Evolutionary conservation across 116 monocot species (phyloP).

Genomic region (Iris pallida): DNA sequence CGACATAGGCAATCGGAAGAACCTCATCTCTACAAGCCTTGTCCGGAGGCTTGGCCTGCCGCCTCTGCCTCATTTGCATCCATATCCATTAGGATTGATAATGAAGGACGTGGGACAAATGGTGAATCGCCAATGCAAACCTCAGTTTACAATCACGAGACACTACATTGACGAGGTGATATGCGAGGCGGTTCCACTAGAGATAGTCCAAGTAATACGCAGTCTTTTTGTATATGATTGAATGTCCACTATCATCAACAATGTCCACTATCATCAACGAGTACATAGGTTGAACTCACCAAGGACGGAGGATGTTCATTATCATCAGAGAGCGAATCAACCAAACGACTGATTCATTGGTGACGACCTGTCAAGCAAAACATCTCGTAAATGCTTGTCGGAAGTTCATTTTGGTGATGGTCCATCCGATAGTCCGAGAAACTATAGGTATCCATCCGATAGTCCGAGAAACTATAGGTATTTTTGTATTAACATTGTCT

Average conservation of each 20-base stretch:
- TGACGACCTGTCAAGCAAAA: background rate
- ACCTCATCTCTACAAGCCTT: too few species aligned
- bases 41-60: background rate
- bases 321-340: background rate
- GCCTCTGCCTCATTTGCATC: background rate
- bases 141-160: too few species aligned
- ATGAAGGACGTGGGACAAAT: background rate
- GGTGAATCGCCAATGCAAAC: too few species aligned
- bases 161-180: background rate
- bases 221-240: conserved; percentile 4
- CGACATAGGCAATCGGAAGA: too few species aligned
- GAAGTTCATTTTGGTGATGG: background rate
- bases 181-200: conserved; percentile 1
- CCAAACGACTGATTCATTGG: background rate
- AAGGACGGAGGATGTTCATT: background rate
- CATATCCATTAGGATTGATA: background rate
- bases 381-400: background rate
- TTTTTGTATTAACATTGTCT: background rate
- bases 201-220: conserved; percentile 5
- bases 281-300: background rate
- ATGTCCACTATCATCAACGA: background rate
- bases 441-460: too few species aligned
- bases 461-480: too few species aligned
- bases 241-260: conserved; percentile 8
- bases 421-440: background rate